Evolutionary conservation across 371 early-diverging fungal genomes (phyloP).

Genomic region (Mucor piriformis): DNA sequence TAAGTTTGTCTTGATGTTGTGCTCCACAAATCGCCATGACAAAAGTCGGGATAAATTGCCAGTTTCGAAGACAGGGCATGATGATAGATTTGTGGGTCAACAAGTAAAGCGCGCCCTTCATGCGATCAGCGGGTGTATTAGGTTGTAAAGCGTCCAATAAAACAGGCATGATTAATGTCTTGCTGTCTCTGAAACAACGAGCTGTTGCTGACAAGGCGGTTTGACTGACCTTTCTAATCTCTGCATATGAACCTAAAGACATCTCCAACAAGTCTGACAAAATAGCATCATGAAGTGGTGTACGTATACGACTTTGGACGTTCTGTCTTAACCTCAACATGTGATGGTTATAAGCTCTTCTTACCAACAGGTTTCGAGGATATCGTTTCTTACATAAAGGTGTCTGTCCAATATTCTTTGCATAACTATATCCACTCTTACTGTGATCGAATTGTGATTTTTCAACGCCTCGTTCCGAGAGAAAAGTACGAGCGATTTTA

Average conservation of each 20-base stretch:
- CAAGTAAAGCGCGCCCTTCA: constrained; percentile 82
- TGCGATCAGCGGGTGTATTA: constrained; percentile 54
- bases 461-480: constrained; percentile 73
- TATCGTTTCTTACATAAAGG: constrained; percentile 51
- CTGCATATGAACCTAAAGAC: constrained; percentile 73
- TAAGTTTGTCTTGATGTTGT: constrained; percentile 81
- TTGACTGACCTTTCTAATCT: constrained; percentile 75
- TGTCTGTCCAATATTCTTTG: constrained; percentile 53
- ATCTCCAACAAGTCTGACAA: constrained; percentile 63
- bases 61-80: constrained; percentile 65
- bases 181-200: constrained; percentile 62
- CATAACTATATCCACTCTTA: constrained; percentile 62
- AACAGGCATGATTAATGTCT: constrained; percentile 56
- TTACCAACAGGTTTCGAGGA: constrained; percentile 54
- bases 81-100: constrained; percentile 56
- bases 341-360: constrained; percentile 62
- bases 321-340: constrained; percentile 65
- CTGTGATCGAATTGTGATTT: constrained; percentile 49
- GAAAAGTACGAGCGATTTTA: constrained; percentile 57
- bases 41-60: constrained; percentile 66
- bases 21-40: constrained; percentile 65
- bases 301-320: constrained; percentile 47
- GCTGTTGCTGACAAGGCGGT: constrained; percentile 55
- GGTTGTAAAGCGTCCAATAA: constrained; percentile 61
- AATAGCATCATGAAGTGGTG: constrained; percentile 53